These are phyloP conservation scores for Psilocybe azurescens DNA, from an alignment of 768 basidiomycete genomes.

Conservation along the genomic window DNA sequence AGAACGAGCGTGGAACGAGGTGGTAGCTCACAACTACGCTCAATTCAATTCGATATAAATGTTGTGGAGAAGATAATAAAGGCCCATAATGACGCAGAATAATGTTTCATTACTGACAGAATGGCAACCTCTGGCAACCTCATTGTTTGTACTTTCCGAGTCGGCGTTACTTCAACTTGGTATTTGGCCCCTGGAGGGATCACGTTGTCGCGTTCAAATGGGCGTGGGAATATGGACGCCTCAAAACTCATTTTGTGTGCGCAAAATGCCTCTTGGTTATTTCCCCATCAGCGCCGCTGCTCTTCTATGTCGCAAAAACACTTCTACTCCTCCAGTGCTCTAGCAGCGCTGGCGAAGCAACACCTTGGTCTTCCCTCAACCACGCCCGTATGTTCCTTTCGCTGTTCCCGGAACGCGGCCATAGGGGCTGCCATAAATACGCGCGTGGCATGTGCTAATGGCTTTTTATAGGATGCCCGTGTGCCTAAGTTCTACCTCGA, in stretches of 20 bases:
- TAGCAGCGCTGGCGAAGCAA: conserved; percentile 15
- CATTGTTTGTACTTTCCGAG: too few relatives aligned
- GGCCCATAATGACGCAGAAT: too few relatives aligned
- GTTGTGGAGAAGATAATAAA: too few relatives aligned
- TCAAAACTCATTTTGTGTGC: conserved; percentile 3
- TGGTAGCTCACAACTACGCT: too few relatives aligned
- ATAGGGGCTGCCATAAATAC: conserved; percentile 8
- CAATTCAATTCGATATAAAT: too few relatives aligned
- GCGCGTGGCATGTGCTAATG: conserved; percentile 10
- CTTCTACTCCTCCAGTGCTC: conserved; percentile 2
- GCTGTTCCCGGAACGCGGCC: background rate
- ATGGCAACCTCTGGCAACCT: too few relatives aligned
- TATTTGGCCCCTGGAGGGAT: background rate
- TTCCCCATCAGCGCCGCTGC: background rate
- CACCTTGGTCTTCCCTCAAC: conserved; percentile 17
- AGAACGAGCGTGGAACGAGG: too few relatives aligned
- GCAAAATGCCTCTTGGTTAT: background rate
- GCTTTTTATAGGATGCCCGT: conserved; percentile 20
- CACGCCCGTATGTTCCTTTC: conserved; percentile 12
- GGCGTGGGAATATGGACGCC: conserved; percentile 9
- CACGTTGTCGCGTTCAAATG: conserved; percentile 7
- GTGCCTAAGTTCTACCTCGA: conserved; percentile 41
- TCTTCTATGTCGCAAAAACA: conserved; percentile 8
- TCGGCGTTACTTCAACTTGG: too few relatives aligned
- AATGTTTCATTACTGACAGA: too few relatives aligned